Evolutionary conservation across 179 eudicot genomes (phyloP), one percentile per base, ranked within the genome.

Genomic region (Dionaea muscipula): DNA sequence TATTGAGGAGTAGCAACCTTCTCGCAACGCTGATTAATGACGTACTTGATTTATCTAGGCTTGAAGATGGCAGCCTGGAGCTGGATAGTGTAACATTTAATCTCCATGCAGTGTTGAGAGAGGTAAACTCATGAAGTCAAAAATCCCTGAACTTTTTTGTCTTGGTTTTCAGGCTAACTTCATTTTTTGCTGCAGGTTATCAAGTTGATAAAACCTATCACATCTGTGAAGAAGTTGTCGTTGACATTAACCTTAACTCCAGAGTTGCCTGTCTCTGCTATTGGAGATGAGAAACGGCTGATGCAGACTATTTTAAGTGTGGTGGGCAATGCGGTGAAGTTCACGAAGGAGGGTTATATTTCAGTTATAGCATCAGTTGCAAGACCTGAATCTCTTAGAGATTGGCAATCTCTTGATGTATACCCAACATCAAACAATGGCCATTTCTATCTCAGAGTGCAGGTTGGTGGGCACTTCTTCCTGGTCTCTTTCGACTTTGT

Each of bases 11-110:
- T 63, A 76, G 95, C 76, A 86, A 81, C 65, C 67, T 90, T 51
- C 65, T 86, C 64, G 89, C 89, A 26, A 82, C 95, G 31, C 89
- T 90, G 59, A 80, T 86, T 51, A 90, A 82, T 50, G 97, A 89
- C 60, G 97, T 89, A 23, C 77, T 89, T 21, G 97, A 89, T 76
- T 93, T 89, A 68, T 90, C 97, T 44, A 81, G 77, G 59, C 94
- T 90, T 45, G 97, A 90, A 75, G 95, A 90, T 60, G 97, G 97
- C 62, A 90, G 85, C 75, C 78, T 90, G 43, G 74, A 79, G 58
- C 57, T 90, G 52, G 90, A 81, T 63, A 56, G 65, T 17, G 60
- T 68, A 23, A 63, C 75, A 0, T 86, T 90, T 64, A 77, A 83
- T 60, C 90, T 90, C 55, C 97, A 79, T 56, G 86, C 68, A 36